These are phyloP conservation scores for Vanderwaltozyma yarrowii DNA, from an alignment of 805 yeast species.

Conservation along the genomic window DNA sequence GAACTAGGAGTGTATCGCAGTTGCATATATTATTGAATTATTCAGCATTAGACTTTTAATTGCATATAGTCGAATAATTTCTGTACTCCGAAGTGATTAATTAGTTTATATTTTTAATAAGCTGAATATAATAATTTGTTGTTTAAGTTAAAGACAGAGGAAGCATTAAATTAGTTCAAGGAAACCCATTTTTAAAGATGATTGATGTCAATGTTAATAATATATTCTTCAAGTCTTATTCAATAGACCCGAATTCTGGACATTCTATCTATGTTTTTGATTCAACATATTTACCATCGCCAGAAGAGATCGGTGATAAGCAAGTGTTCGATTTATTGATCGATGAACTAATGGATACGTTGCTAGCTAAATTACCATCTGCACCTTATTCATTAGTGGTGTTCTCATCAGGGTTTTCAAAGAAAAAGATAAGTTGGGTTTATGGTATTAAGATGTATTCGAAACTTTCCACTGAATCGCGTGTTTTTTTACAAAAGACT, in stretches of 20 bases:
- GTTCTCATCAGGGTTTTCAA: slow-evolving; percentile 72
- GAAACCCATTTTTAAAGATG: too few species aligned
- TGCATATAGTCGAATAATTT: too few species aligned
- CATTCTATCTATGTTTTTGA: slow-evolving; percentile 77
- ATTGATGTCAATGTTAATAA: slow-evolving; percentile 29
- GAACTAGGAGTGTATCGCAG: too few species aligned
- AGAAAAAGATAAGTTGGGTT: slow-evolving; percentile 44
- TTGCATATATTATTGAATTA: too few species aligned
- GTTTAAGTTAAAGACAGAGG: too few species aligned
- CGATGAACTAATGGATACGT: slow-evolving; percentile 45
- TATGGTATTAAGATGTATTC: slow-evolving; percentile 57
- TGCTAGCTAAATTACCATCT: slow-evolving; percentile 49
- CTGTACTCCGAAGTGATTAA: too few species aligned
- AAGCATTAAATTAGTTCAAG: too few species aligned
- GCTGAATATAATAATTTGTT: too few species aligned
- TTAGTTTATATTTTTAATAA: too few species aligned
- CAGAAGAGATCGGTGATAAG: slow-evolving; percentile 34
- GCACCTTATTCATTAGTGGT: slow-evolving; percentile 58
- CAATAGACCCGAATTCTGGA: slow-evolving; percentile 54
- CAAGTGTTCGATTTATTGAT: slow-evolving; percentile 30
- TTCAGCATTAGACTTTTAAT: too few species aligned
- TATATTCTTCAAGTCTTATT: slow-evolving; percentile 48
- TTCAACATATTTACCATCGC: slow-evolving; percentile 65
- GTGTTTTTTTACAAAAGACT: slow-evolving; percentile 47
- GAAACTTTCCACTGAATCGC: slow-evolving; percentile 45